Evolutionary conservation across 495 filamentous ascomycete species (phyloP), one percentile per base, ranked within the genome.

Genomic region (Polyplosphaeria fusca): DNA sequence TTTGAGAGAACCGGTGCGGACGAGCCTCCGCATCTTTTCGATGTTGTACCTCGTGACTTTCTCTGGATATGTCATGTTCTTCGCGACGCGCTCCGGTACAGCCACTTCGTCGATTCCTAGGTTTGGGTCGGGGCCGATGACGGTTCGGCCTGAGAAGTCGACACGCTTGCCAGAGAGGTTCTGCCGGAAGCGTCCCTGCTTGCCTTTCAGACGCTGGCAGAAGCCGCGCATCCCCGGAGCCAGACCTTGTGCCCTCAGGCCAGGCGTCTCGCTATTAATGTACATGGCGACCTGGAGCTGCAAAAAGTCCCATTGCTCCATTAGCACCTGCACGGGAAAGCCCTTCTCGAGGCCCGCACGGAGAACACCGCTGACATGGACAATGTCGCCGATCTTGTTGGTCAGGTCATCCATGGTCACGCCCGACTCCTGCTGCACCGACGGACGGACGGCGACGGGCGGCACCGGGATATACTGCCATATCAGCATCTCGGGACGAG

Each of bases 241-340:
- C 25, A 85, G 82, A 25, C 84, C 85, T 67, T 78, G 86, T 74
- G 78, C 79, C 57, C 89, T 84, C 14, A 96, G 78, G 5, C 90
- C 90, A 12, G 93, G 93, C n/a, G 91, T 86, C 65, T 95, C 91
- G 47, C 90, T 94, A 76, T 98, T 96, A 61, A 98, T 92, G 67
- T 97, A 96, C 77, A 96, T 89, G 24, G 92, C 93, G 49, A 96
- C 86, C 60, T 95, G 91, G 7, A 95, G 74, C 65, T 96, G 91
- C 64, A 98, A 75, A 65, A 91, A 97, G 65, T 97, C 93, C 94
- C 94, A 98, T 57, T 93, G 90, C 72, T 97, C 93, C 88, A 97
- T 95, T 47, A 97, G 88, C 1, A 85, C 91, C 61, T 86, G 80
- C 2, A 98, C 79, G 4, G 88, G 83, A 7, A 88, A 84, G 35